These are phyloP conservation scores for Diaporthe eres DNA, from an alignment of 2,329 filamentous ascomycete genomes.

Conservation along the genomic window DNA sequence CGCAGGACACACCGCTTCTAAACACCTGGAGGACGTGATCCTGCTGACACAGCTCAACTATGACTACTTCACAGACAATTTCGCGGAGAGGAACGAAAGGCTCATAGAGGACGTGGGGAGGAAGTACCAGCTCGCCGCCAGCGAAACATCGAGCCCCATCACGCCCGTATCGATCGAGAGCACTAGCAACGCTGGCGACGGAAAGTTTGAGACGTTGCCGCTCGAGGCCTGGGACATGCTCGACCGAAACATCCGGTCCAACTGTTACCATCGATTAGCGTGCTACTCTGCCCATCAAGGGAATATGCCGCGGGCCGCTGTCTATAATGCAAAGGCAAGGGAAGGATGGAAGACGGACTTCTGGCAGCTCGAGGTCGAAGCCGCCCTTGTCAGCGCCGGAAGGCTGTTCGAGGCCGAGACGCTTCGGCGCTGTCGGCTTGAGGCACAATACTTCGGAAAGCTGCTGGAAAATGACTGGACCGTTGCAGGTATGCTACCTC, in stretches of 20 bases:
- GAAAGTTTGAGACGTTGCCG: not conserved
- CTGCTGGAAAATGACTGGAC: conserved; percentile 36
- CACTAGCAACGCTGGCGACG: not conserved
- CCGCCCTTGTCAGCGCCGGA: conserved; percentile 31
- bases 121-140: conserved; percentile 38
- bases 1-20: conserved; percentile 36
- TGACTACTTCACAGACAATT: conserved; percentile 38
- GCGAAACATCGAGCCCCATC: not conserved
- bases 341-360: conserved; percentile 39
- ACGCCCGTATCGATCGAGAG: conserved; percentile 18
- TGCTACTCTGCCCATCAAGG: conserved; percentile 24
- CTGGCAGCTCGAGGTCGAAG: conserved; percentile 42
- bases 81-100: conserved; percentile 36
- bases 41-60: conserved; percentile 41
- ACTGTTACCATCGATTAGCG: conserved; percentile 41
- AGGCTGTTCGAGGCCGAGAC: conserved; percentile 41
- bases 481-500: conserved; percentile 7
- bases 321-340: conserved; percentile 28
- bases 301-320: not conserved
- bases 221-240: conserved; percentile 40
- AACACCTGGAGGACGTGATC: conserved; percentile 41
- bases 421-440: conserved; percentile 40
- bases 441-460: conserved; percentile 40
- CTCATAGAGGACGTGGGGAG: conserved; percentile 34
- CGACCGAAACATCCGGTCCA: conserved; percentile 42